Conservation (phyloP, 768 basidiomycete genomes). For the Chalciporus piperatus region DNA sequence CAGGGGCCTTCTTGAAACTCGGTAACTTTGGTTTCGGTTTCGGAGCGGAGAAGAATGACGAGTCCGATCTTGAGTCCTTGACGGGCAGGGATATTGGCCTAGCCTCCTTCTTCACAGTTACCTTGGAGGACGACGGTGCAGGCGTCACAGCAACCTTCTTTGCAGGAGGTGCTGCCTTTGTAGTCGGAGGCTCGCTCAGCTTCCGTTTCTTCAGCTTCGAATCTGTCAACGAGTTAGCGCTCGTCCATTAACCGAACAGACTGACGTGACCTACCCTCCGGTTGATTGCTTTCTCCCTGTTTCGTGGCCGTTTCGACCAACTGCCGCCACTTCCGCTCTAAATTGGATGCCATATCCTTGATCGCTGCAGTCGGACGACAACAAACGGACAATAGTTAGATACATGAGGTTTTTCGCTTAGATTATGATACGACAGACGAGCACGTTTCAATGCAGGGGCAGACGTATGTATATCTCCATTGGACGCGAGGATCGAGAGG, state of each 20-base stretch:
- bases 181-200: conserved; percentile 46
- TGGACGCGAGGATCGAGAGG: conserved; percentile 18
- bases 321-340: conserved; percentile 80
- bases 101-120: conserved; percentile 57
- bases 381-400: conserved; percentile 60
- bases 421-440: conserved; percentile 32
- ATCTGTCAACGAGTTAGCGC: conserved; percentile 40
- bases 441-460: conserved; percentile 28
- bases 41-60: conserved; percentile 85
- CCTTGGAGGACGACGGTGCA: conserved; percentile 23
- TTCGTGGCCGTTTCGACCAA: conserved; percentile 54
- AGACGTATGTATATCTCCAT: conserved; percentile 30
- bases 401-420: conserved; percentile 44
- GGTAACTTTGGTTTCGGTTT: conserved; percentile 83
- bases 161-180: conserved; percentile 49
- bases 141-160: conserved; percentile 61
- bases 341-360: conserved; percentile 90
- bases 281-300: conserved; percentile 39
- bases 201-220: conserved; percentile 74
- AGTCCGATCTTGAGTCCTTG: conserved; percentile 82
- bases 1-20: conserved; percentile 78
- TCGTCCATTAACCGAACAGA: conserved; percentile 27
- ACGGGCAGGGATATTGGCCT: conserved; percentile 36
- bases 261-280: conserved; percentile 75
- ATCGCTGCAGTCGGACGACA: conserved; percentile 59